Evolutionary conservation across 129 eudicot species (phyloP).

Genomic region (Centaurea solstitialis): DNA sequence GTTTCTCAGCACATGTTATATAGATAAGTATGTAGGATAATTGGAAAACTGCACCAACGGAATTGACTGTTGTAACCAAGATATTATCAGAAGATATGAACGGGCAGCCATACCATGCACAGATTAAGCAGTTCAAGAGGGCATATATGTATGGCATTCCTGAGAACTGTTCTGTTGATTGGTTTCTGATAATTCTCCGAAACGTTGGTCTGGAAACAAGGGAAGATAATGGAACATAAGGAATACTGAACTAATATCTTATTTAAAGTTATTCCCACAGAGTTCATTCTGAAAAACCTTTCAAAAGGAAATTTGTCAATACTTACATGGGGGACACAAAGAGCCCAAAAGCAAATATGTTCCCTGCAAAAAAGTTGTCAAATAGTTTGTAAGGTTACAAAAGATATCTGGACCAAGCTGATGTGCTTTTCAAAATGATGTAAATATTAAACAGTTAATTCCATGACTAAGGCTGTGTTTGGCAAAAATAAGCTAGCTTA

Average conservation of each 20-base stretch:
- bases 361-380: slow-evolving; percentile 58
- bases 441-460: background rate
- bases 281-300: background rate
- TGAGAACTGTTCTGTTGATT: slow-evolving; percentile 77
- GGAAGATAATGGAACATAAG: background rate
- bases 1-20: slow-evolving; percentile 56
- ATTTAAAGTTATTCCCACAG: background rate
- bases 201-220: slow-evolving; percentile 67
- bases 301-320: background rate
- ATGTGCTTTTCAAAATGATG: background rate
- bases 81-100: slow-evolving; percentile 64
- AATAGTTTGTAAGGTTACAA: background rate
- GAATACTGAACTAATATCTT: background rate
- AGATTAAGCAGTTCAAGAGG: slow-evolving; percentile 82
- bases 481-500: too few relatives aligned
- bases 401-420: background rate
- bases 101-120: slow-evolving; percentile 91
- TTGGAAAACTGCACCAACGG: slow-evolving; percentile 81
- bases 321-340: slow-evolving; percentile 91
- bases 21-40: slow-evolving; percentile 56
- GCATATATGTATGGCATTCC: slow-evolving; percentile 78
- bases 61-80: slow-evolving; percentile 77
- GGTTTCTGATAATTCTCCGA: slow-evolving; percentile 68
- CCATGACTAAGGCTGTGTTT: background rate
- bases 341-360: slow-evolving; percentile 80